Conservation (phyloP, 805 yeast species). For the Metschnikowia similis region DNA sequence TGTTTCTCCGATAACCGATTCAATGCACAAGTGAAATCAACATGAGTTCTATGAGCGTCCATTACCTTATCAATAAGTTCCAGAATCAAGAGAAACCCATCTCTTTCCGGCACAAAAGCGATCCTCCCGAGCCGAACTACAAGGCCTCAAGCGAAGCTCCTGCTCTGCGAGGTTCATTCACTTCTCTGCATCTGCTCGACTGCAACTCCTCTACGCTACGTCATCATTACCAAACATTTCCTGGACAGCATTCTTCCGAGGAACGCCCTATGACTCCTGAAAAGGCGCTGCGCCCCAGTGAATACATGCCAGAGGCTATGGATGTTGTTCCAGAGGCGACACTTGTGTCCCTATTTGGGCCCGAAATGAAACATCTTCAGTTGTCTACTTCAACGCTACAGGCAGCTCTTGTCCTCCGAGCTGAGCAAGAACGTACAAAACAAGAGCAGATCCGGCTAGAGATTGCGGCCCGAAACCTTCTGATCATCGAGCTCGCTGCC, state of each 20-base stretch:
- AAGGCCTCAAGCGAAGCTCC: neutral
- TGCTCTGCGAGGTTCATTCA: neutral
- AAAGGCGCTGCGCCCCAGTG: neutral
- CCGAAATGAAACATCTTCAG: conserved; percentile 49
- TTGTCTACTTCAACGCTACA: conserved; percentile 53
- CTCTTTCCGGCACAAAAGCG: neutral
- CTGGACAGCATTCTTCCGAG: neutral
- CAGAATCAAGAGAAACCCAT: conserved; percentile 8
- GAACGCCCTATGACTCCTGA: conserved; percentile 3
- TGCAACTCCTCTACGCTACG: conserved; percentile 1
- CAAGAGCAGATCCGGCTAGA: conserved; percentile 75
- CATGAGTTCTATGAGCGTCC: conserved; percentile 35
- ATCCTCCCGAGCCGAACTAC: neutral
- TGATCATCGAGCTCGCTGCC: conserved; percentile 58
- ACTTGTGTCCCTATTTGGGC: conserved; percentile 45
- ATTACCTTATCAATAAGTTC: conserved; percentile 35
- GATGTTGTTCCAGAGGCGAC: conserved; percentile 14
- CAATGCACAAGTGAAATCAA: neutral
- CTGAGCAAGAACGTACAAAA: conserved; percentile 77
- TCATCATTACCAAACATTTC: neutral
- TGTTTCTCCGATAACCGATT: neutral
- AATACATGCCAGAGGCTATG: neutral
- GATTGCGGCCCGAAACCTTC: conserved; percentile 52
- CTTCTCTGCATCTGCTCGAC: conserved; percentile 4
- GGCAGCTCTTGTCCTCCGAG: conserved; percentile 54